These are phyloP conservation scores for Colletotrichum horii DNA, from an alignment of 2,329 filamentous ascomycete species.

Conservation along the genomic window DNA sequence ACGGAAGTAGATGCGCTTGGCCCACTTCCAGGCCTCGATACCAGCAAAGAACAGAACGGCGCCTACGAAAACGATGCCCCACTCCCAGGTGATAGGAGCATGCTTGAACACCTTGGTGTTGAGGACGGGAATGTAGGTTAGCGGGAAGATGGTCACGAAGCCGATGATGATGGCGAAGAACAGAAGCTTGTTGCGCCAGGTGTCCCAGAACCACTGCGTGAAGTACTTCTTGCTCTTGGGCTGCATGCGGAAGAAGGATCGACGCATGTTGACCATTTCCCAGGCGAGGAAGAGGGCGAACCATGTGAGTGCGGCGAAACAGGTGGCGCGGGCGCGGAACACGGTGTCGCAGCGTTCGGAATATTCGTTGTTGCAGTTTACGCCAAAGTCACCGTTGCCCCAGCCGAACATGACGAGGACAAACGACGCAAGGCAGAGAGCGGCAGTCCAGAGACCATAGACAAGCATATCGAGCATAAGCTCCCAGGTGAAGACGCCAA, in stretches of 20 bases:
- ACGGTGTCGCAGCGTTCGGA: conserved; percentile 60
- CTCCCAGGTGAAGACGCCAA: conserved; percentile 69
- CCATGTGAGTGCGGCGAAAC: conserved; percentile 76
- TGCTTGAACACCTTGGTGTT: conserved; percentile 64
- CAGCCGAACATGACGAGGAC: conserved; percentile 55
- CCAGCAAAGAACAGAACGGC: conserved; percentile 62
- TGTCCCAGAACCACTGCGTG: conserved; percentile 69
- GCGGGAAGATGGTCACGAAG: conserved; percentile 51
- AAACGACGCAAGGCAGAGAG: conserved; percentile 60
- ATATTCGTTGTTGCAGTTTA: conserved; percentile 64
- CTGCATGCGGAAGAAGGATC: conserved; percentile 76
- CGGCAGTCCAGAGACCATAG: conserved; percentile 71
- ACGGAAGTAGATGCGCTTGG: conserved; percentile 52
- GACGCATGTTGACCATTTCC: conserved; percentile 75
- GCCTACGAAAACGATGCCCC: conserved; percentile 61
- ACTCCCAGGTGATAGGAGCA: conserved; percentile 64
- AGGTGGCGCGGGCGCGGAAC: conserved; percentile 73
- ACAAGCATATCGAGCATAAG: conserved; percentile 70
- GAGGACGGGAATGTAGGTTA: conserved; percentile 63
- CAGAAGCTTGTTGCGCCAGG: conserved; percentile 75
- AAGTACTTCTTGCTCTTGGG: conserved; percentile 64
- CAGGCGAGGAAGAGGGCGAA: conserved; percentile 76
- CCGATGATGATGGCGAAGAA: conserved; percentile 62
- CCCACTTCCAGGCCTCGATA: conserved; percentile 63
- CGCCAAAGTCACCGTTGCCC: conserved; percentile 59